phyloP scores from a whole-genome alignment of 768 basidiomycete genomes.

The Mycena capillaripes region DNA sequence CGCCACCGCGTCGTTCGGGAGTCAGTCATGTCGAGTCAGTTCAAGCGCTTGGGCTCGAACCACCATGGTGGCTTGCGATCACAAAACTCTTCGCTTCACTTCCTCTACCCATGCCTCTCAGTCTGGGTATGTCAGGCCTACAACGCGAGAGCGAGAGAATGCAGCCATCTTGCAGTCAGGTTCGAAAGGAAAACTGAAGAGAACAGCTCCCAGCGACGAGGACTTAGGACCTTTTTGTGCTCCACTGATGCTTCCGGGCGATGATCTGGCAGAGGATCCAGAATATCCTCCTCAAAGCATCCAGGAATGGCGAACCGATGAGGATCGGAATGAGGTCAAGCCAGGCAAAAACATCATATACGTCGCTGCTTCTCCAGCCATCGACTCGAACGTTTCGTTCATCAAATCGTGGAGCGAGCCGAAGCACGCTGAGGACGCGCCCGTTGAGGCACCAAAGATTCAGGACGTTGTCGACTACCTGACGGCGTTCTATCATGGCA shows the following conservation, averaged over 20 bases:
- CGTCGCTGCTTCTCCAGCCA: slow-evolving; percentile 47
- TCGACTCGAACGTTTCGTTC: slow-evolving; percentile 40
- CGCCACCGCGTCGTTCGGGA: background rate
- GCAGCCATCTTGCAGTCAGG: slow-evolving; percentile 25
- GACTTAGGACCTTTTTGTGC: slow-evolving; percentile 44
- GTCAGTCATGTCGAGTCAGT: background rate
- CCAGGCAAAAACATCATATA: slow-evolving; percentile 45
- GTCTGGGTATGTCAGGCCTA: slow-evolving; percentile 32
- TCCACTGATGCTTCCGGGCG: slow-evolving; percentile 49
- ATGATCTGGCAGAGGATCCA: slow-evolving; percentile 51
- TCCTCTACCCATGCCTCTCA: slow-evolving; percentile 24
- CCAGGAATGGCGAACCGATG: slow-evolving; percentile 44
- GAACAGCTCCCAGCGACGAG: slow-evolving; percentile 10
- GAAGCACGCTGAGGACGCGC: slow-evolving; percentile 1
- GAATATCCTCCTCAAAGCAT: slow-evolving; percentile 51
- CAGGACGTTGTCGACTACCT: slow-evolving; percentile 48
- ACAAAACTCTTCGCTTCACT: slow-evolving; percentile 31
- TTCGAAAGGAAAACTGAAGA: slow-evolving; percentile 16
- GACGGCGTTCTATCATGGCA: slow-evolving; percentile 50
- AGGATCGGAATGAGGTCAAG: slow-evolving; percentile 51
- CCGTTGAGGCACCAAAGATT: slow-evolving; percentile 34
- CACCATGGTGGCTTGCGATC: slow-evolving; percentile 25
- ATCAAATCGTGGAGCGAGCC: slow-evolving; percentile 44
- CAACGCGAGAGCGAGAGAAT: slow-evolving; percentile 26
- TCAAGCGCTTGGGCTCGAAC: background rate